phyloP scores from a whole-genome alignment of 306 rosid genomes.

The Ormosia semicastrata region DNA sequence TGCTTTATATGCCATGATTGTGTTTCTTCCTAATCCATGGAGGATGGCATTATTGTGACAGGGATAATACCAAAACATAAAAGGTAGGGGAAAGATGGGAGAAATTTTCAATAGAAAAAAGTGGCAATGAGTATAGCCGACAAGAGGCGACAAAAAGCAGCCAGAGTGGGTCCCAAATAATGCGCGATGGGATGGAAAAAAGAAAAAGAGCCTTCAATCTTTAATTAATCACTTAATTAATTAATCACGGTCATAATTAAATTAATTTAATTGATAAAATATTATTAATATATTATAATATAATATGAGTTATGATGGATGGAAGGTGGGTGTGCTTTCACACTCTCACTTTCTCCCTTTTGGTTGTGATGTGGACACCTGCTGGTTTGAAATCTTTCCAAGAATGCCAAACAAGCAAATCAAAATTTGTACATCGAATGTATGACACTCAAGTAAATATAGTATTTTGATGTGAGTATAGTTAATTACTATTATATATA shows the following conservation, averaged over 20 bases:
- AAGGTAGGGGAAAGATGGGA: background rate
- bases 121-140: conserved; percentile 15
- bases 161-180: conserved; percentile 44
- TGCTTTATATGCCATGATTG: conserved; percentile 17
- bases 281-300: background rate
- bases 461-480: too few relatives aligned
- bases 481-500: too few relatives aligned
- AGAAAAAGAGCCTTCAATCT: background rate
- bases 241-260: background rate
- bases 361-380: background rate
- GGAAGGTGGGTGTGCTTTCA: conserved; percentile 8
- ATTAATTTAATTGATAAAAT: background rate
- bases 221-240: background rate
- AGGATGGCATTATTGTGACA: conserved; percentile 3
- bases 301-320: conserved; percentile 3
- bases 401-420: background rate
- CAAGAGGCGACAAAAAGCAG: conserved; percentile 43
- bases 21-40: background rate
- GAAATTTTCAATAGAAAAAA: conserved; percentile 5
- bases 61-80: background rate
- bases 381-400: background rate
- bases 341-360: conserved; percentile 1
- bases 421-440: too few relatives aligned
- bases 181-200: conserved; percentile 25
- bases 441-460: too few relatives aligned